Conservation (phyloP, 768 basidiomycete genomes). For the Macrolepiota albuminosa region DNA sequence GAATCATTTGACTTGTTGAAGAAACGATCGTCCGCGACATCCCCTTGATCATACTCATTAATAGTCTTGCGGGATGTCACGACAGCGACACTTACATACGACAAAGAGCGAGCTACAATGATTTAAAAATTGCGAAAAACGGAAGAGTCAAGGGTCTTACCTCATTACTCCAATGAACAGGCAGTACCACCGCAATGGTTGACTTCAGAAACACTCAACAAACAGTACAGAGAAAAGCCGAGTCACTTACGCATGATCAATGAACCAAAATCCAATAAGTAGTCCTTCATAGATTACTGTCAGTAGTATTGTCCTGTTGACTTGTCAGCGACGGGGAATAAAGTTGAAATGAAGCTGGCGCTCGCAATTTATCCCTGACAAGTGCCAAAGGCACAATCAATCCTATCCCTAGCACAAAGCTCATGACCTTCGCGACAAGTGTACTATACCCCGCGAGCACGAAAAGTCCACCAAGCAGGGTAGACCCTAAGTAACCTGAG, state of each 20-base stretch:
- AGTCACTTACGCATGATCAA: constrained; percentile 75
- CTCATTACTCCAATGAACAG: constrained; percentile 84
- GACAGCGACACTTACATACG: constrained; percentile 53
- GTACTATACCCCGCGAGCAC: constrained; percentile 84
- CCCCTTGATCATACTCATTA: constrained; percentile 56
- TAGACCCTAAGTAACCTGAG: constrained; percentile 81
- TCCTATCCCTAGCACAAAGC: constrained; percentile 86
- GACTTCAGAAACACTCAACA: constrained; percentile 33
- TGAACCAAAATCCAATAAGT: constrained; percentile 92
- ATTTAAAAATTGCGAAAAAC: neutral
- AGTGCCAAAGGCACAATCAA: constrained; percentile 81
- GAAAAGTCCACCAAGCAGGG: constrained; percentile 77
- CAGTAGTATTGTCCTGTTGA: constrained; percentile 73
- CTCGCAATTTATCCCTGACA: constrained; percentile 87
- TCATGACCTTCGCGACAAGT: constrained; percentile 87
- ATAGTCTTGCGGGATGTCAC: neutral
- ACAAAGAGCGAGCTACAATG: constrained; percentile 71
- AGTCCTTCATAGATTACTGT: constrained; percentile 81
- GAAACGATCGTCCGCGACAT: constrained; percentile 90
- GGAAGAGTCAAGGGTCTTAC: constrained; percentile 34
- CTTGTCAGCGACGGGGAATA: neutral
- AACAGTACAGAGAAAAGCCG: neutral
- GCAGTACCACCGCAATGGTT: constrained; percentile 81
- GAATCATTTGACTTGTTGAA: constrained; percentile 94
- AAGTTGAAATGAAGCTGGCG: constrained; percentile 10